These are phyloP conservation scores for Xerocomus potaroensis DNA, from an alignment of 768 basidiomycete species.

Conservation along the genomic window DNA sequence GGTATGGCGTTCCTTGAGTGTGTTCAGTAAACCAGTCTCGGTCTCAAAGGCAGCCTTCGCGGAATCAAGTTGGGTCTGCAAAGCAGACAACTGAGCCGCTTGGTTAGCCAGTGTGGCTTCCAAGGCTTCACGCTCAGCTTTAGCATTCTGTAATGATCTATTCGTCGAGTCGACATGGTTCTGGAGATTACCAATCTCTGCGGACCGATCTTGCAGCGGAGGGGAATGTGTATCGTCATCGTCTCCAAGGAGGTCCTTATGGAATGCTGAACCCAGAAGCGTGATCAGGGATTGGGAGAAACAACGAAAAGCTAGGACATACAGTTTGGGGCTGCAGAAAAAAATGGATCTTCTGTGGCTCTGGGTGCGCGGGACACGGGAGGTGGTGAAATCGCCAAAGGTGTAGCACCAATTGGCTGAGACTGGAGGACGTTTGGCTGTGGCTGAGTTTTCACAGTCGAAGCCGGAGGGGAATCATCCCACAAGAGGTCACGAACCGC, in stretches of 20 bases:
- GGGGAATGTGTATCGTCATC: conserved; percentile 50
- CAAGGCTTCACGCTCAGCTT: conserved; percentile 59
- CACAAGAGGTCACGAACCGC: conserved; percentile 44
- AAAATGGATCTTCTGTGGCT: conserved; percentile 47
- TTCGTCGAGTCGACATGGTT: conserved; percentile 83
- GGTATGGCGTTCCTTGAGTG: conserved; percentile 63
- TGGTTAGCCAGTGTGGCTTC: conserved; percentile 66
- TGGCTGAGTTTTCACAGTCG: conserved; percentile 37
- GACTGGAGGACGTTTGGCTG: conserved; percentile 26
- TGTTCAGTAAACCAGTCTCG: conserved; percentile 65
- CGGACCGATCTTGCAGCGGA: conserved; percentile 67
- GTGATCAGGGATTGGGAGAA: conserved; percentile 5
- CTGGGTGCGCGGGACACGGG: conserved; percentile 17
- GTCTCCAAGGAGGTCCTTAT: conserved; percentile 65
- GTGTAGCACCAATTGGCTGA: conserved; percentile 34
- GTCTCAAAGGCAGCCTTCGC: conserved; percentile 85
- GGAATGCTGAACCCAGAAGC: conserved; percentile 14
- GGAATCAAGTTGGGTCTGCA: conserved; percentile 79
- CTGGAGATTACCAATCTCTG: conserved; percentile 82
- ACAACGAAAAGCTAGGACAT: conserved; percentile 1
- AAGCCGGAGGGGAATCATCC: conserved; percentile 48
- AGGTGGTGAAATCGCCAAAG: conserved; percentile 31
- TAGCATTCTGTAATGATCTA: conserved; percentile 60
- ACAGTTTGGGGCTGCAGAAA: conserved; percentile 29
- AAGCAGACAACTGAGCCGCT: conserved; percentile 67